Conservation (phyloP, 345 rosid species). For the Brassica rapa region DNA sequence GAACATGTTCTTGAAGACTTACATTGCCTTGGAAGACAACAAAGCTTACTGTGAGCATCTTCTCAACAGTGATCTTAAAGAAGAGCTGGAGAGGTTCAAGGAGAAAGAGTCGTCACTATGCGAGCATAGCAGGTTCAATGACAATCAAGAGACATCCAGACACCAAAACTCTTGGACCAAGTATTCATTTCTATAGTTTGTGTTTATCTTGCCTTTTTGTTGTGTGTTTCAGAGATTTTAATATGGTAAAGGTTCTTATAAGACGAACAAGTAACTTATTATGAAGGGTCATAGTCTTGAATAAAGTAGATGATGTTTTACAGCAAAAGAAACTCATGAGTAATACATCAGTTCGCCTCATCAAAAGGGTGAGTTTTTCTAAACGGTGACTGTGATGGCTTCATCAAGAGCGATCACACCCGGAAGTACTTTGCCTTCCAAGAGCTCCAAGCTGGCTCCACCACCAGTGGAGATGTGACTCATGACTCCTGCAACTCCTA, state of each 20-base stretch:
- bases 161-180: not conserved
- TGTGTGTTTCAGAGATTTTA: not conserved
- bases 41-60: slow-evolving; percentile 32
- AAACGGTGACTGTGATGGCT: slow-evolving; percentile 43
- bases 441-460: slow-evolving; percentile 96
- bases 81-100: slow-evolving; percentile 21
- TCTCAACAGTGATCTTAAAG: slow-evolving; percentile 27
- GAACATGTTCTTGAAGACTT: slow-evolving; percentile 32
- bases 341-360: not conserved
- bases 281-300: not conserved
- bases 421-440: slow-evolving; percentile 87
- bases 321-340: not conserved
- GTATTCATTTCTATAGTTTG: not conserved
- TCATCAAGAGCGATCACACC: slow-evolving; percentile 95
- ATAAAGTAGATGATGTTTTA: not conserved
- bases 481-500: slow-evolving; percentile 87
- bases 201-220: not conserved
- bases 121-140: not conserved
- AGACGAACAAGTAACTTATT: not conserved
- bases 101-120: slow-evolving; percentile 16
- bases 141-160: not conserved
- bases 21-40: slow-evolving; percentile 30
- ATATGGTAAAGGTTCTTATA: not conserved
- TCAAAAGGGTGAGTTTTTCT: not conserved
- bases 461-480: slow-evolving; percentile 98